Evolutionary conservation across 148 eudicot species (phyloP), one percentile per base, ranked within the genome.

Genomic region (Vaccinium macrocarpon): DNA sequence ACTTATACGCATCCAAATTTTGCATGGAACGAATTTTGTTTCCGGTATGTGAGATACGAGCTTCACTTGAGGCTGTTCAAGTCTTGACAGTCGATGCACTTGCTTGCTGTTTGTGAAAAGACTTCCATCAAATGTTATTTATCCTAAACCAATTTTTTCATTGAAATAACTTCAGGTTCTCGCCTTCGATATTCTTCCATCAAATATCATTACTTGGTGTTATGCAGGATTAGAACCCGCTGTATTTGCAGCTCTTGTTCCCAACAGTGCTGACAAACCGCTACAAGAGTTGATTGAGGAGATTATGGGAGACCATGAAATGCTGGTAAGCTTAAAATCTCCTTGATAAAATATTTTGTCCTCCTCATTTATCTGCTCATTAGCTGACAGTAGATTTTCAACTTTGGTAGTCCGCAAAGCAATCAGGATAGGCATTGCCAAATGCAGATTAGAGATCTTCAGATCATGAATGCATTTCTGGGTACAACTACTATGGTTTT

Each of bases 241-340:
- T 23, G 90, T 91, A 25, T 96, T 96, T 82, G 99, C 99, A 56
- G 99, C 98, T 71, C 90, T 92, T n/a, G 97, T 96, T 68, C 99
- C 98, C 55, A 94, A 96, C 86, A 93, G 95, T 79, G 95, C 99
- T 15, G 86, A 89, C 77, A 96, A 90, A 86, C 91, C 90, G 42
- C 70, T 96, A 57, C 86, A 83, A 66, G 99, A 96, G 82, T 70
- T 96, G 79, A 91, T 94, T 51, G 98, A 93, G 57, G 99, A 96
- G 93, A 88, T 94, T 64, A 92, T 93, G 93, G 97, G 91, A 19
- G 99, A 96, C 84, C 94, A 96, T 87, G 99, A 94, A 86, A 90
- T 92, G 95, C 72, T 94, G 90, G 98, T 93, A 92, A 87, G 88
- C 81, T 21, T 35, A 35, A 35, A 2, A 35, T 35, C 38, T 35